These are phyloP conservation scores for Plectosphaerella sp. DNA, from an alignment of 2,329 filamentous ascomycete species.

Conservation along the genomic window DNA sequence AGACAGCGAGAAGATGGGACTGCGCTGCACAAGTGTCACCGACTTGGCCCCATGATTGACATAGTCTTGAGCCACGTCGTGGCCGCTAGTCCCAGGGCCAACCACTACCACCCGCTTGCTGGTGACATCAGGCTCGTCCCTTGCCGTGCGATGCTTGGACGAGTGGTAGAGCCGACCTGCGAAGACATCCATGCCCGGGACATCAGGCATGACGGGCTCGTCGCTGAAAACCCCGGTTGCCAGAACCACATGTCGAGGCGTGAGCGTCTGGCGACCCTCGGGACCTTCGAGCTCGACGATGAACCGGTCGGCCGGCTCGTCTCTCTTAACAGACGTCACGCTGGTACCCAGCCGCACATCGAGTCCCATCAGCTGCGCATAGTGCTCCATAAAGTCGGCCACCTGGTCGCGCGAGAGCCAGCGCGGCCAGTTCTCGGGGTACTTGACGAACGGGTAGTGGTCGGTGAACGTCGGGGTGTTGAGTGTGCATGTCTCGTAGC, in stretches of 20 bases:
- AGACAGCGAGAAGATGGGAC: conserved; percentile 44
- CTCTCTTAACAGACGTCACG: conserved; percentile 31
- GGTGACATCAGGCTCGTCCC: conserved; percentile 15
- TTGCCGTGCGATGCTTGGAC: conserved; percentile 33
- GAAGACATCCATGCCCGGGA: conserved; percentile 34
- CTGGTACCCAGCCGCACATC: conserved; percentile 37
- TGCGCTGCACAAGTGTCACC: conserved; percentile 50
- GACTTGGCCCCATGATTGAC: conserved; percentile 38
- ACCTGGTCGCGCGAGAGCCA: conserved; percentile 41
- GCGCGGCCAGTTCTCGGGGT: conserved; percentile 16
- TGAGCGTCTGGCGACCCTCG: conserved; percentile 17
- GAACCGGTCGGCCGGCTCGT: conserved; percentile 31
- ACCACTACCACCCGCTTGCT: conserved; percentile 41
- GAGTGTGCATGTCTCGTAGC: conserved; percentile 30
- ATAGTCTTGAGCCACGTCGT: conserved; percentile 47
- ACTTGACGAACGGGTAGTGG: conserved; percentile 18
- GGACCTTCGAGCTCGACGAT: conserved; percentile 23
- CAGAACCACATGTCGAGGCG: conserved; percentile 40
- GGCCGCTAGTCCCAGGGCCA: conserved; percentile 43
- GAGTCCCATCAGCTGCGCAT: conserved; percentile 42
- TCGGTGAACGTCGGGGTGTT: conserved; percentile 18
- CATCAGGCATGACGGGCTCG: conserved; percentile 29
- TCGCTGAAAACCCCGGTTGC: conserved; percentile 40
- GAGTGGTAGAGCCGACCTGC: conserved; percentile 38
- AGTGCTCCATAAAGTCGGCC: conserved; percentile 42